Percentiles rank a stretch among this genome's conserved stretches.
Conservation (phyloP, 176 grass and related monocot species). For the Secale cereale region DNA sequence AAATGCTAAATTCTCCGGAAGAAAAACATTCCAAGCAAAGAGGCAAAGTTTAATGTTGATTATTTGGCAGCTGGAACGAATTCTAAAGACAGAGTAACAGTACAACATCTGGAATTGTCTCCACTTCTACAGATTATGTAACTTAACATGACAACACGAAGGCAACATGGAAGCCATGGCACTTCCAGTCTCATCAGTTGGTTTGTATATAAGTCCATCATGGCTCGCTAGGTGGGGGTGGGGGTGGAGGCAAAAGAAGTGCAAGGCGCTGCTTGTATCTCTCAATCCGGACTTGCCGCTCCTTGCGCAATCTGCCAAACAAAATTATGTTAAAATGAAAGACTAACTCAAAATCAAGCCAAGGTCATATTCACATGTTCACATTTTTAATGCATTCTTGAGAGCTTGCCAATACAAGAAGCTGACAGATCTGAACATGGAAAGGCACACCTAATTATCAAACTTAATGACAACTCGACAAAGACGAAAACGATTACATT, state of each 20-base stretch:
- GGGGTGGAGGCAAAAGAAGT: slow-evolving; percentile 54
- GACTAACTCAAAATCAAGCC: not conserved
- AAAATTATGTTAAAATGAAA: slow-evolving; percentile 7
- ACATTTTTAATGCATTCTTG: not conserved
- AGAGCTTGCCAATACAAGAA: slow-evolving; percentile 5
- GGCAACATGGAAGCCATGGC: not conserved
- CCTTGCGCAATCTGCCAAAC: slow-evolving; percentile 50
- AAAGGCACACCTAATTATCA: not conserved
- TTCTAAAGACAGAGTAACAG: not conserved
- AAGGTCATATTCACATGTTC: not conserved
- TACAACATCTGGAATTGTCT: slow-evolving; percentile 8
- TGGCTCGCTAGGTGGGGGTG: slow-evolving; percentile 37
- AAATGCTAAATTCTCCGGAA: not conserved
- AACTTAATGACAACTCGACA: not conserved
- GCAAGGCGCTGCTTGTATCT: slow-evolving; percentile 78
- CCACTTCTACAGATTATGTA: not conserved
- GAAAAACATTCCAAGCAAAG: not conserved
- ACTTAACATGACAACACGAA: not conserved
- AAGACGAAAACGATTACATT: not conserved
- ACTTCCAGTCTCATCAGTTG: not conserved
- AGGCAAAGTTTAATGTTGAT: not conserved
- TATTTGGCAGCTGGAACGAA: not conserved
- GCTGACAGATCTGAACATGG: not conserved
- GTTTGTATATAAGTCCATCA: slow-evolving; percentile 32
- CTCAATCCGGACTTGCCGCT: slow-evolving; percentile 63